These are phyloP conservation scores for Yamadazyma kitorensis DNA, from an alignment of 805 yeast species.

Conservation along the genomic window DNA sequence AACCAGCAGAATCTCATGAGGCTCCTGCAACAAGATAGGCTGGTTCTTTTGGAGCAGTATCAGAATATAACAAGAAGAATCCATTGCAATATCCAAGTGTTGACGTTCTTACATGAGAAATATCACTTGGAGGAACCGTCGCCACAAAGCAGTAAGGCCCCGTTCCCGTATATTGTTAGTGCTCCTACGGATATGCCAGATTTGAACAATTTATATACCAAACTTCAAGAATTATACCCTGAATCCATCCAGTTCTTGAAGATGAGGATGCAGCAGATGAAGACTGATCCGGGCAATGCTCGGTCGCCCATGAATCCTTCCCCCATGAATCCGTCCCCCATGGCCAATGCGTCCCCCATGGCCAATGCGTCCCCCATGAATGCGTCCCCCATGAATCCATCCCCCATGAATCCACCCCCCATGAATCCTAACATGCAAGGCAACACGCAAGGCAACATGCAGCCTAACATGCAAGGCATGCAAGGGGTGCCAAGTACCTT, in stretches of 20 bases:
- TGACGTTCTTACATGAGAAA: slow-evolving; percentile 36
- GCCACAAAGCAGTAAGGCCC: slow-evolving; percentile 21
- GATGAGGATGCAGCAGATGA: slow-evolving; percentile 38
- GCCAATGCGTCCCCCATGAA: slow-evolving; percentile 1
- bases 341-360: slow-evolving; percentile 2
- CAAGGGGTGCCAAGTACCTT: no score
- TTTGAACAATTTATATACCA: slow-evolving; percentile 44
- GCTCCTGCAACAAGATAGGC: slow-evolving; percentile 31
- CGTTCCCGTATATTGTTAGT: slow-evolving; percentile 49
- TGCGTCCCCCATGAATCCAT: slow-evolving; percentile 7
- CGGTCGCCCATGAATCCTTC: slow-evolving; percentile 8
- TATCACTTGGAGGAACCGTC: slow-evolving; percentile 33
- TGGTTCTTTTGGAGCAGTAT: slow-evolving; percentile 32
- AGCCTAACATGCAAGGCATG: no score
- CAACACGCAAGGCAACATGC: not conserved
- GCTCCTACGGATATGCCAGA: slow-evolving; percentile 59
- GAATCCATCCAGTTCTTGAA: slow-evolving; percentile 48
- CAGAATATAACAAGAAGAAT: slow-evolving; percentile 39
- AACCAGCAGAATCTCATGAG: slow-evolving; percentile 33
- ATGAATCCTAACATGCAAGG: no score
- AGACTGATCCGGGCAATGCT: no score
- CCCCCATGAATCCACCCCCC: slow-evolving; percentile 4
- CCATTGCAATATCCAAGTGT: slow-evolving; percentile 41
- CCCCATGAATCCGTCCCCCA: slow-evolving; percentile 4
- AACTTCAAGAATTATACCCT: slow-evolving; percentile 49